Evolutionary conservation across 148 eudicot species (phyloP).

Genomic region (Heliamphora exappendiculata): DNA sequence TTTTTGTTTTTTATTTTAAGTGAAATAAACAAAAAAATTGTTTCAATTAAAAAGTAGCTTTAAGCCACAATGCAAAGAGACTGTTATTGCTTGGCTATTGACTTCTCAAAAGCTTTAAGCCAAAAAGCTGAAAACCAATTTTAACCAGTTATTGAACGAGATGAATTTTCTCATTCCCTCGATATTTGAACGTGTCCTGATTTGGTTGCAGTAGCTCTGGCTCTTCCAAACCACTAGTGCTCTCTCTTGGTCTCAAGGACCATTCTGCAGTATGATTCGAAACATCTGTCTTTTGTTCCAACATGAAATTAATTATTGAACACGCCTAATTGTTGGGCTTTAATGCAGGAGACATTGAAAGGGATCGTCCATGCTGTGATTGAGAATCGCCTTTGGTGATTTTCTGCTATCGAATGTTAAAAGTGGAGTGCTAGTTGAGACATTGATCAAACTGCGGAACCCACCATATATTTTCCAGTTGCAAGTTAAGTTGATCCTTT

Average conservation of each 20-base stretch:
- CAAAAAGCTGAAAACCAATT: too few species aligned
- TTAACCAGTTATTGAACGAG: background rate
- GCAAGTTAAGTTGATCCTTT: too few species aligned
- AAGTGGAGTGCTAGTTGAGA: too few species aligned
- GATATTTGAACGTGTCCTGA: background rate
- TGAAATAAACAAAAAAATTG: too few species aligned
- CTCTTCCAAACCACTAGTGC: constrained; percentile 55
- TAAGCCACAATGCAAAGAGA: too few species aligned
- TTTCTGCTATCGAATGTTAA: background rate
- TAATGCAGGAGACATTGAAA: constrained; percentile 64
- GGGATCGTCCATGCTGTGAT: constrained; percentile 53
- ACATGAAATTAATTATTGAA: background rate
- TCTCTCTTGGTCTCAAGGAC: constrained; percentile 82
- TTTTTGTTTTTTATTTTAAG: too few species aligned
- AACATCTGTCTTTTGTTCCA: background rate
- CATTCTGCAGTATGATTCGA: constrained; percentile 56
- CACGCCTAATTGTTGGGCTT: background rate
- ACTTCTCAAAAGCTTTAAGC: too few species aligned
- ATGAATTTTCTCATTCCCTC: too few species aligned
- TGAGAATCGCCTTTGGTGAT: constrained; percentile 64
- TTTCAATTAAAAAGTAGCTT: too few species aligned
- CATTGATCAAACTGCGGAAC: too few species aligned
- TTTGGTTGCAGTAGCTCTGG: constrained; percentile 51
- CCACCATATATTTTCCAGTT: too few species aligned
- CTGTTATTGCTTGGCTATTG: too few species aligned